Evolutionary conservation across 129 eudicot genomes (phyloP).

Genomic region (Tanacetum coccineum): DNA sequence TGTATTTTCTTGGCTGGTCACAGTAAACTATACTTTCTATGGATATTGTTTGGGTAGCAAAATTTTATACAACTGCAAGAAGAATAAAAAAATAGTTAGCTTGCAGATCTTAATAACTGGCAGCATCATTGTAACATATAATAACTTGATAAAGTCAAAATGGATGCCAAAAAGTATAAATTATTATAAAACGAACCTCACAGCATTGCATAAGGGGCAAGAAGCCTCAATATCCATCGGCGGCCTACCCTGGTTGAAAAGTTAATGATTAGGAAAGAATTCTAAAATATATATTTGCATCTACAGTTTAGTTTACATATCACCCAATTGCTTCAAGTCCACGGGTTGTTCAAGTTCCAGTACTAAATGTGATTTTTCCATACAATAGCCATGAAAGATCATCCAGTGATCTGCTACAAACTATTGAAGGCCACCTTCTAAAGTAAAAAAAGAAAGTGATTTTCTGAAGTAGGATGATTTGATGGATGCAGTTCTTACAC

Average conservation of each 20-base stretch:
- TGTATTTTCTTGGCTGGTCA: conserved; percentile 71
- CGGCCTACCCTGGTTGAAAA: conserved; percentile 93
- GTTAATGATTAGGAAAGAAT: conserved; percentile 10
- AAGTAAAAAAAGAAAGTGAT: too few species aligned
- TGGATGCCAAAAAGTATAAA: too few species aligned
- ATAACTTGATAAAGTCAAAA: not conserved
- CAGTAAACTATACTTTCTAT: conserved; percentile 85
- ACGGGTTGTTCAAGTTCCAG: too few species aligned
- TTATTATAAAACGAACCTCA: conserved; percentile 42
- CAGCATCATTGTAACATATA: conserved; percentile 2
- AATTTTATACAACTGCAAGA: conserved; percentile 65
- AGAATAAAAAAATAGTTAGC: conserved; percentile 6
- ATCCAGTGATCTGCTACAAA: too few species aligned
- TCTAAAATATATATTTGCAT: too few species aligned
- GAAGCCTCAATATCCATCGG: conserved; percentile 77
- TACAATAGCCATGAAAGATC: too few species aligned
- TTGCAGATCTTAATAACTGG: conserved; percentile 9
- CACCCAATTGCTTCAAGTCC: too few species aligned
- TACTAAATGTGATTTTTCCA: too few species aligned
- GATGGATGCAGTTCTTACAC: too few species aligned
- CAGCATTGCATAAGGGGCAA: conserved; percentile 73
- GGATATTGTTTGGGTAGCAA: conserved; percentile 64
- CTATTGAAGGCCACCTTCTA: too few species aligned
- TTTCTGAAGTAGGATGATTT: too few species aligned
- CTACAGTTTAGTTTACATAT: too few species aligned